Conservation (phyloP, 2,329 filamentous ascomycete species). For the Simplicillium aogashimaense region DNA sequence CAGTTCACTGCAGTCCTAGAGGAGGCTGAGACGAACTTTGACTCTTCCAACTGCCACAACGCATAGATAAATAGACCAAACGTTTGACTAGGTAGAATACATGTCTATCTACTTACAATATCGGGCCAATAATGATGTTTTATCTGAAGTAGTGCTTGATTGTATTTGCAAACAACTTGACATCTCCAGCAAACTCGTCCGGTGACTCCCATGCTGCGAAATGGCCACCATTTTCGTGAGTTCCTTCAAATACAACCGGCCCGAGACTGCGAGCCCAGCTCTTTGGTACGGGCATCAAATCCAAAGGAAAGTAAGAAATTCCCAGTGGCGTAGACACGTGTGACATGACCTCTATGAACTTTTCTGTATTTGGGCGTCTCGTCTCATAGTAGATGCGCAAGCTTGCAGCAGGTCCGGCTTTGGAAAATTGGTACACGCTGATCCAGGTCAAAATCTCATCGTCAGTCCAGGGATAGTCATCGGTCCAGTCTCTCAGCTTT, state of each 20-base stretch:
- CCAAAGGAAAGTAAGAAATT: constrained; percentile 46
- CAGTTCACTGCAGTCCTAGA: constrained; percentile 10
- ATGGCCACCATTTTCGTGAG: constrained; percentile 44
- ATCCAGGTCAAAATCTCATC: constrained; percentile 71
- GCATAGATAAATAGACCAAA: constrained; percentile 8
- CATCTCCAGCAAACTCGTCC: constrained; percentile 38
- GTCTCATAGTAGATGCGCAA: constrained; percentile 65
- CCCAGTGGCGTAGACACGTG: constrained; percentile 27
- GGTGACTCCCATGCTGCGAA: constrained; percentile 53
- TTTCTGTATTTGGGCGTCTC: constrained; percentile 23
- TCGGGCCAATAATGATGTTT: no score
- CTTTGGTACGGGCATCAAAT: constrained; percentile 42
- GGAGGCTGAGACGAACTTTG: constrained; percentile 11
- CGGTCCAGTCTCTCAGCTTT: constrained; percentile 70
- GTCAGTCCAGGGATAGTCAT: constrained; percentile 62
- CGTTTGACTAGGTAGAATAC: no score
- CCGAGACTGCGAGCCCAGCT: constrained; percentile 51
- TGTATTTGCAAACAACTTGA: constrained; percentile 19
- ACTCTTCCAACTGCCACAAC: constrained; percentile 12
- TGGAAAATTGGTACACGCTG: constrained; percentile 61
- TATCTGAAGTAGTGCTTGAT: no score
- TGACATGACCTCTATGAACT: constrained; percentile 16
- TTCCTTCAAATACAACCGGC: constrained; percentile 45
- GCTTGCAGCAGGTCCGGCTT: constrained; percentile 57
- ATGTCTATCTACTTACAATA: no score